phyloP scores from a whole-genome alignment of 441 rosid species.

The Bocquillonia castaneifolia region DNA sequence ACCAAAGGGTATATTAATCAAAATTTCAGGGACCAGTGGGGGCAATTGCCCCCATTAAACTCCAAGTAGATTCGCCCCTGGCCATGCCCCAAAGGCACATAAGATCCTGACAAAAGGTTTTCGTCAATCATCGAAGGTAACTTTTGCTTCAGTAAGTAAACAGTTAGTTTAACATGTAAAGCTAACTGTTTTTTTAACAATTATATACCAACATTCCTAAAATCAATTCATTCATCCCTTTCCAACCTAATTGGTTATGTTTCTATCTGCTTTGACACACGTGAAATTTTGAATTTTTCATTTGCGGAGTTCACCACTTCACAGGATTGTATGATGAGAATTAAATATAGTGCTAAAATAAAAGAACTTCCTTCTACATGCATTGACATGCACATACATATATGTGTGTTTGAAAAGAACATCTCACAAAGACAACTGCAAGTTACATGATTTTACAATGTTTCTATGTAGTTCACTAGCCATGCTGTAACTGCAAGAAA shows the following conservation, averaged over 20 bases:
- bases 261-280: not conserved
- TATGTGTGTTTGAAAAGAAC: not conserved
- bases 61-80: too few species aligned
- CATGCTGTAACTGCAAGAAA: not conserved
- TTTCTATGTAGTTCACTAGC: not conserved
- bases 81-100: not conserved
- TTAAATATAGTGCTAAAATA: not conserved
- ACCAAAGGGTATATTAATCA: too few species aligned
- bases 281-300: not conserved
- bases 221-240: not conserved
- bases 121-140: not conserved
- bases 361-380: not conserved
- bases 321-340: not conserved
- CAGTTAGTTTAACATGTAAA: not conserved
- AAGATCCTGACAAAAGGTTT: not conserved
- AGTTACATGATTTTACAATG: not conserved
- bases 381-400: slow-evolving; percentile 1
- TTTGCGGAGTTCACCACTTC: not conserved
- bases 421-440: not conserved
- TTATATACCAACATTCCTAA: too few species aligned
- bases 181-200: not conserved
- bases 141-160: not conserved
- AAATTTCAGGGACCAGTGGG: too few species aligned
- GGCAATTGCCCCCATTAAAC: too few species aligned
- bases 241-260: not conserved